phyloP scores from a whole-genome alignment of 1,139 yeast genomes.

The Candida neerlandica region DNA sequence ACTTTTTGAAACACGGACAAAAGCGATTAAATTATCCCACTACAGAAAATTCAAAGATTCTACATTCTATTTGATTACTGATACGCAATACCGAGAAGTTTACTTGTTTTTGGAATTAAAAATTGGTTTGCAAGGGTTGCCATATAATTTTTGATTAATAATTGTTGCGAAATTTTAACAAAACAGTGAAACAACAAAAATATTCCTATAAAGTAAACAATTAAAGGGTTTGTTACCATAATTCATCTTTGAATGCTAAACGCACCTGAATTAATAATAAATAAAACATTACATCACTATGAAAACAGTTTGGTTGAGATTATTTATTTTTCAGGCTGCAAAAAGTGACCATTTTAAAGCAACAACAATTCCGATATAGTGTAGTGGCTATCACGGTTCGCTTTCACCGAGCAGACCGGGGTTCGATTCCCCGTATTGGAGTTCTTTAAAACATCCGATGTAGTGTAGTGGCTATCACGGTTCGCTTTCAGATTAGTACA shows the following conservation, averaged over 20 bases:
- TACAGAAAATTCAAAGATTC: background rate
- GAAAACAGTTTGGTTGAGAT: too few relatives aligned
- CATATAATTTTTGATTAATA: background rate
- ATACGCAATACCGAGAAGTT: too few relatives aligned
- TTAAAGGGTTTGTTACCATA: too few relatives aligned
- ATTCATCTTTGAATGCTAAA: too few relatives aligned
- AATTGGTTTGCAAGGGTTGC: background rate
- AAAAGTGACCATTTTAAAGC: background rate
- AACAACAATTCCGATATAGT: constrained; percentile 7
- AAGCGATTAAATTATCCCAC: background rate
- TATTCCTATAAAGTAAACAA: background rate
- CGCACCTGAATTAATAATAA: too few relatives aligned
- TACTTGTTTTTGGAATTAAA: background rate
- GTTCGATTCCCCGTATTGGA: constrained; percentile 11
- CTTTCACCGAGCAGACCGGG: constrained; percentile 12
- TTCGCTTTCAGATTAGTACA: constrained; percentile 6
- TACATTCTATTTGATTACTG: background rate
- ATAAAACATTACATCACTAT: too few relatives aligned
- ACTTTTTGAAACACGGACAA: background rate
- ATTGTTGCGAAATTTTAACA: background rate
- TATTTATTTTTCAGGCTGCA: background rate
- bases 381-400: constrained; percentile 12
- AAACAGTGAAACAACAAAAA: background rate
- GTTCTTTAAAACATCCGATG: constrained; percentile 1
- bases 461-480: constrained; percentile 11